These are phyloP conservation scores for Pulveroboletus sp. DNA, from an alignment of 768 basidiomycete species.

Conservation along the genomic window DNA sequence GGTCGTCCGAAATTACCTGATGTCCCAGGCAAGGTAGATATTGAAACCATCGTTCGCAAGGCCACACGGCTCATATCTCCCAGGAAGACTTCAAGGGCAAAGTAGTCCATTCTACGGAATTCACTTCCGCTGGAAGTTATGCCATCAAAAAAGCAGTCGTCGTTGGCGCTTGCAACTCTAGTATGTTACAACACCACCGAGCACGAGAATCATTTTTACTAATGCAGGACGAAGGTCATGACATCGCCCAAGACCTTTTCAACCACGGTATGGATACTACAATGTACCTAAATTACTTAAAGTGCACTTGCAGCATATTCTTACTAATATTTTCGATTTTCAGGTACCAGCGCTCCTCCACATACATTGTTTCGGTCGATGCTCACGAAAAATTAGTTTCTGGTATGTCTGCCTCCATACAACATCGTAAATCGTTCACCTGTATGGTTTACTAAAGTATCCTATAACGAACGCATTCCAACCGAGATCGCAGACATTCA, in stretches of 20 bases:
- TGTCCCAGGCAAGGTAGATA: conserved; percentile 40
- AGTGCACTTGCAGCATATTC: background rate
- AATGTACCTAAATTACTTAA: conserved; percentile 13
- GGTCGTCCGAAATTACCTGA: conserved; percentile 44
- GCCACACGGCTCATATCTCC: background rate
- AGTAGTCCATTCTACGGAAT: conserved; percentile 49
- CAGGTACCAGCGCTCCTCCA: conserved; percentile 27
- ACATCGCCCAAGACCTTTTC: conserved; percentile 37
- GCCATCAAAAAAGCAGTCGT: conserved; percentile 63
- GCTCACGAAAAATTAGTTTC: conserved; percentile 4
- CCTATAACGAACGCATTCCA: conserved; percentile 20
- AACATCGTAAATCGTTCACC: background rate
- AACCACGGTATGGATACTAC: conserved; percentile 29
- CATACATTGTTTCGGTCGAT: conserved; percentile 14
- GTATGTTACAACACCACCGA: conserved; percentile 24
- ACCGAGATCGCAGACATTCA: conserved; percentile 23
- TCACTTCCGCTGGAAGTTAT: conserved; percentile 47
- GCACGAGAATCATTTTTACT: conserved; percentile 1
- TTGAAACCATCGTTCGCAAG: background rate
- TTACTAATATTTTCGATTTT: background rate
- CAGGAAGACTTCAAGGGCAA: conserved; percentile 55
- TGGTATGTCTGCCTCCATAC: conserved; percentile 9
- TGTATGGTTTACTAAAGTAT: conserved; percentile 1
- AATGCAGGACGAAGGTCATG: conserved; percentile 28
- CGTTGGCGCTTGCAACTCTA: conserved; percentile 67